Evolutionary conservation across 352 stramenopile species (phyloP).

Genomic region (Globisporangium carolinianum): DNA sequence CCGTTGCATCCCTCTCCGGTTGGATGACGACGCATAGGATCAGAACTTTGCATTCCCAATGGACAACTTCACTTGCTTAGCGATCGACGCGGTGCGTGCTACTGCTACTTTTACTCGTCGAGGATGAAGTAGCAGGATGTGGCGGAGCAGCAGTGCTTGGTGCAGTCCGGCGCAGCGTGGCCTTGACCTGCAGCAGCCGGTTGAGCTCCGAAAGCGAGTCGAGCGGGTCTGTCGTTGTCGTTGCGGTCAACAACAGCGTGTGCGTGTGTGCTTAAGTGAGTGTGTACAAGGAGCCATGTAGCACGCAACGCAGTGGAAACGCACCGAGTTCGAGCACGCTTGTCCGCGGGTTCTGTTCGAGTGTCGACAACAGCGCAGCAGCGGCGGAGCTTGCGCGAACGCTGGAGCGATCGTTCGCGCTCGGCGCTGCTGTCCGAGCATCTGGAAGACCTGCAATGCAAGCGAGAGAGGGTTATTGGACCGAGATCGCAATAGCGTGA

Average conservation of each 20-base stretch:
- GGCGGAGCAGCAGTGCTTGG: not conserved
- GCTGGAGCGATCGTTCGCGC: not conserved
- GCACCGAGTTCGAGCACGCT: slow-evolving; percentile 21
- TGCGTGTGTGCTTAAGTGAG: not conserved
- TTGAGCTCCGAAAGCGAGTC: slow-evolving; percentile 53
- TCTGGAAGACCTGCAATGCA: not conserved
- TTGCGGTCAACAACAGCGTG: not conserved
- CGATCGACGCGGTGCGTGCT: not conserved
- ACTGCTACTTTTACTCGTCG: not conserved
- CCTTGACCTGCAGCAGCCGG: slow-evolving; percentile 46
- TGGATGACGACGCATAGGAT: too few relatives aligned
- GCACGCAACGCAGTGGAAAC: not conserved
- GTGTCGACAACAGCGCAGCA: slow-evolving; percentile 5
- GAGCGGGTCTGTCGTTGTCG: slow-evolving; percentile 24
- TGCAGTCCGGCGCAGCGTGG: slow-evolving; percentile 24
- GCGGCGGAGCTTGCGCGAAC: not conserved
- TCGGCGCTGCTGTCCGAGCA: too few relatives aligned
- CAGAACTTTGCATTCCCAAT: too few relatives aligned
- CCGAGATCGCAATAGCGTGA: too few relatives aligned
- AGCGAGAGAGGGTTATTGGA: too few relatives aligned
- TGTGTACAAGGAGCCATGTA: not conserved
- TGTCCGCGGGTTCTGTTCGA: slow-evolving; percentile 4
- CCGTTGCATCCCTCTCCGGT: too few relatives aligned
- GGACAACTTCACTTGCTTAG: not conserved
- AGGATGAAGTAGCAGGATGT: not conserved